Conservation (phyloP, 2,329 filamentous ascomycete species). For the Colletotrichum somersetense region DNA sequence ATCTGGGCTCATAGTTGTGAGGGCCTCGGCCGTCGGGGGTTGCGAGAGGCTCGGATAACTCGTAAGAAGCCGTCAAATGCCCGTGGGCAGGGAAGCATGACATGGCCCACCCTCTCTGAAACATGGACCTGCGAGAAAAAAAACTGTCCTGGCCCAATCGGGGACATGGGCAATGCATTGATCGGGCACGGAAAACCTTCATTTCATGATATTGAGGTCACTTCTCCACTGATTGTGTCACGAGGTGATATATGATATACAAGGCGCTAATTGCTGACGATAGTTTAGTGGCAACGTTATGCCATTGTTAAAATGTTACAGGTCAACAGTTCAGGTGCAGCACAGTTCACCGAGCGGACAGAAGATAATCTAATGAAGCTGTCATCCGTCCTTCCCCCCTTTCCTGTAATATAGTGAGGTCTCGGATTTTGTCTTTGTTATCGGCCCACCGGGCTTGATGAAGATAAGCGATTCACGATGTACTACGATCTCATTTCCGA, state of each 20-base stretch:
- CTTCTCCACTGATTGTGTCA: not conserved
- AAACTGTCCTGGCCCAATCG: not conserved
- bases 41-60: slow-evolving; percentile 6
- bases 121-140: not conserved
- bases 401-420: not conserved
- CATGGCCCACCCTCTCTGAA: slow-evolving; percentile 2
- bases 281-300: no score
- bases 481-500: not conserved
- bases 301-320: not conserved
- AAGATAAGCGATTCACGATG: not conserved
- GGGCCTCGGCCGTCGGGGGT: not conserved
- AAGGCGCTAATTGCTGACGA: no score
- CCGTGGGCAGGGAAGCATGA: not conserved
- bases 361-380: not conserved
- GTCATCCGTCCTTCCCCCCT: no score
- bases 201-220: not conserved
- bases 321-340: not conserved
- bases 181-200: not conserved
- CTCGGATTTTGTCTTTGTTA: not conserved
- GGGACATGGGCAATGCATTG: no score
- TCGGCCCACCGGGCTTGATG: not conserved
- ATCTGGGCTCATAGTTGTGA: not conserved
- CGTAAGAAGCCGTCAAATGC: not conserved
- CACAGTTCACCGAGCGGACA: not conserved
- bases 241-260: no score